Base-by-base conservation (phyloP, 1,139 yeast species). In the Hyphopichia wangnamkhiaoensis region DNA sequence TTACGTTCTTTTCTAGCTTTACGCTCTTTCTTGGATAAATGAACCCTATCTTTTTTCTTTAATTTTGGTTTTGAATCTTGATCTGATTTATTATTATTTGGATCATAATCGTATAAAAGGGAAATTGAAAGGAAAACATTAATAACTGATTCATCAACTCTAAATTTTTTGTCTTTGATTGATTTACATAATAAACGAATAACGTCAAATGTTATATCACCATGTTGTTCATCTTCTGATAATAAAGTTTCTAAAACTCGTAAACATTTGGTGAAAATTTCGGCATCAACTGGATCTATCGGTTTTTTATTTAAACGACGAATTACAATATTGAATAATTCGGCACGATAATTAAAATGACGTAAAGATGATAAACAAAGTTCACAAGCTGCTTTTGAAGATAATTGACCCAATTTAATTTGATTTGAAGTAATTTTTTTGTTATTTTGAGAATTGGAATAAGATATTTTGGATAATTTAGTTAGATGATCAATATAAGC, bases 1-100 rank as follows among this genome's bases (percentile, higher is more conserved):
- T 85, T 87, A 53, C 85, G 74, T 57, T 91, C 98, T 57, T 90
- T 91, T 48, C 96, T 76, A 14, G 81, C 84, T 55, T 93, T 93
- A 50, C 86, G 76, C 63, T 91, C 93, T 58, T 86, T 87, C 63
- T 91, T 93, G 10, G 95, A 83, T 40, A 91, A 65, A 67, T 91
- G 96, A 5, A 87, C 88, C 50, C 97, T 74, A 58, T 93, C 95
- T 59, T 90, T 88, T 71, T 89, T 90, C 57, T 79, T 83, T 31
- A 84, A 40, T 53, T 83, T 84, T 10, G 68, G 65, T 38, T 63
- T 66, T 1, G 43, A 43, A 19, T 65, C 69, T 31, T 70, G 69
- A 20, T 68, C 68, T 33, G 66, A 69, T 31, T 70, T 74, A 48
- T 78, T 74, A 17, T 58, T 50, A 45, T 76, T 71, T 26, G 95